Base-by-base conservation (phyloP, 805 yeast species). In the Candida berthetii region DNA sequence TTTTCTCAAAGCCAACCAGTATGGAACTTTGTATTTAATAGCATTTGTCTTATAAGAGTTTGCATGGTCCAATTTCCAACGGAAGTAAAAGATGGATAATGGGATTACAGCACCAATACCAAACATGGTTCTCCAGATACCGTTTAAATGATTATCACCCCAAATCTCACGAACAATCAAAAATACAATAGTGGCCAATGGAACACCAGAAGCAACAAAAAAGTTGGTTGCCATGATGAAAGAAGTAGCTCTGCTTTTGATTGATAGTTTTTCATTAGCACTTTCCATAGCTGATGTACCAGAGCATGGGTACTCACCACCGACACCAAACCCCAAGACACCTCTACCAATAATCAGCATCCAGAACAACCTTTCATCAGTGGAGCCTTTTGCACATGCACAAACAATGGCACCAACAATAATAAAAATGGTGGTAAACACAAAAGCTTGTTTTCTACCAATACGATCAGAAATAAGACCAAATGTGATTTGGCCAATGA, bases 221-320 rank as follows among this genome's bases (percentile, higher is more conserved):
- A 72, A 59, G 49, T 72, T 72, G 16, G 77, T 69, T 9, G 66
- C 65, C 45, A 69, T 46, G 37, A 64, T 62, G 42, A 71, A 69
- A 11, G 65, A 64, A 31, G 65, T 62, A 15, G 74, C 69, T 54
- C 74, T 62, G 49, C 62, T 57, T 43, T 57, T 66, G 31, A 65
- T 64, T 2, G 69, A 58, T 13, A 50, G 19, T 17, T 38, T 42
- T 45, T 71, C 73, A 46, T 70, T 74, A 2, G 81, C 79, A 32
- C 78, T 76, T 58, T 80, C 85, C 61, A 73, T 72, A 15, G 82
- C 82, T 25, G 78, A 64, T 9, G 80, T 75, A 6, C 83, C 78
- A 38, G 80, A 74, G 47, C 78, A 72, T 8, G 86, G 85, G 55
- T 80, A 80, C 53, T 80, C 85, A 24, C 83, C 85, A 46, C 85